Evolutionary conservation across 2,329 filamentous ascomycete species (phyloP), one percentile per base, ranked within the genome.

Genomic region (Leptoxyphium fumago): DNA sequence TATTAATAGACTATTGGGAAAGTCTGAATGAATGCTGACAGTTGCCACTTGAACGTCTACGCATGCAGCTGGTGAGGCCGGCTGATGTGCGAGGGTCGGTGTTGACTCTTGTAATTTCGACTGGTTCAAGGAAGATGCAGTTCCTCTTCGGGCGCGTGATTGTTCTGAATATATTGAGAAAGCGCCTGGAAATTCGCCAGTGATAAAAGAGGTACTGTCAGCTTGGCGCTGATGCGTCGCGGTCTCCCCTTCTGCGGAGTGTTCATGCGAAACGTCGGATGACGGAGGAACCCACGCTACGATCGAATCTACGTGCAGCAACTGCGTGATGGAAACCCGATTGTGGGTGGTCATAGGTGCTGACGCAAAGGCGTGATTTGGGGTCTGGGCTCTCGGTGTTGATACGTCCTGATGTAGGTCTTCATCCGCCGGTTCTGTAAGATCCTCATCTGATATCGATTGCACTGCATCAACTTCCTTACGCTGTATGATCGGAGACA

Each of bases 231-330:
- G 21, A 26, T 26, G 21, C 21, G 21, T 26, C 7, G 21, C 21
- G 7, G 4, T 26, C 21, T 26, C 21, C 21, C 7, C 7, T 26
- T 26, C 21, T 26, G 21, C 7, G 21, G 21, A 7, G 4, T 26
- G 21, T 26, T 7, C 21, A 7, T 26, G 4, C 21, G 21, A 26
- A 26, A 3, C 17, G 39, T 39, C 14, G 30, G 41, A 26, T 18
- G 39, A 15, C 15, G 39, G n/a, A 14, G 63, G 61, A 45, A 66
- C 57, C 61, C 61, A 63, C 5, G 65, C 40, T 8, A 53, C 59
- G n/a, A 65, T 46, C 14, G 57, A 41, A 41, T 68, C 62, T 10
- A 67, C 52, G 30, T 38, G 50, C 46, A 48, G 45, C 32, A 47
- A 49, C 15, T 48, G 40, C 2, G n/a, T 38, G 13, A 3, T 36